A percentile compares a stretch with the other conserved stretches of the same genome.
Conservation (phyloP, 495 filamentous ascomycete genomes). For the Penicillium daleae region DNA sequence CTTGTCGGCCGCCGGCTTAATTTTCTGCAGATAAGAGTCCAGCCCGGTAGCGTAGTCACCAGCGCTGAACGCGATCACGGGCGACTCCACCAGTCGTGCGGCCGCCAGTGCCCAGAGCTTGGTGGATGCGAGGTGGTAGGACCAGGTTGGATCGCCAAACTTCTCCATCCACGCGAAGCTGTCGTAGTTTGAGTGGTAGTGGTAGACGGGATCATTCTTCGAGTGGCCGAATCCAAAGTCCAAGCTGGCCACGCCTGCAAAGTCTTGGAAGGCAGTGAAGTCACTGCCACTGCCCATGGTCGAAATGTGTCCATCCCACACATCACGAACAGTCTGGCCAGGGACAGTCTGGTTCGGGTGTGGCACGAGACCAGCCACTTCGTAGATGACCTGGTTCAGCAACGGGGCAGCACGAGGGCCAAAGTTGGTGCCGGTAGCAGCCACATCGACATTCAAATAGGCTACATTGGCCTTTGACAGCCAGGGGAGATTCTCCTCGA, state of each 20-base stretch:
- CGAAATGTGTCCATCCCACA: slow-evolving; percentile 61
- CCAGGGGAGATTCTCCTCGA: slow-evolving; percentile 85
- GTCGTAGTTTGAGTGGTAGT: slow-evolving; percentile 81
- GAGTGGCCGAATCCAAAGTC: slow-evolving; percentile 60
- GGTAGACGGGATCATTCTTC: slow-evolving; percentile 61
- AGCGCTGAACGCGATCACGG: slow-evolving; percentile 51
- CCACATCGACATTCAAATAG: slow-evolving; percentile 75
- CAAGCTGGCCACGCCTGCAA: slow-evolving; percentile 67
- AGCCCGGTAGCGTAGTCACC: slow-evolving; percentile 52
- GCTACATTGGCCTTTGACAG: slow-evolving; percentile 72
- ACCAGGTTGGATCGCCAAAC: slow-evolving; percentile 64
- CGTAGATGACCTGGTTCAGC: slow-evolving; percentile 73
- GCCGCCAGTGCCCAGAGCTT: slow-evolving; percentile 59
- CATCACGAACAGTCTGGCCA: slow-evolving; percentile 68
- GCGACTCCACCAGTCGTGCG: slow-evolving; percentile 51
- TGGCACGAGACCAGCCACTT: slow-evolving; percentile 67
- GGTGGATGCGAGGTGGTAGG: slow-evolving; percentile 63
- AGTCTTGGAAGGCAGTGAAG: slow-evolving; percentile 76
- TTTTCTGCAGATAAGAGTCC: slow-evolving; percentile 53
- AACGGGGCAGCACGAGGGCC: slow-evolving; percentile 64
- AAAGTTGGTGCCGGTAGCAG: slow-evolving; percentile 55
- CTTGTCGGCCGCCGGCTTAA: slow-evolving; percentile 50
- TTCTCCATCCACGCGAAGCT: slow-evolving; percentile 76
- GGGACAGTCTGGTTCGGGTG: slow-evolving; percentile 75
- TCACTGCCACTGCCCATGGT: slow-evolving; percentile 75